phyloP scores from a whole-genome alignment of 2,329 filamentous ascomycete species.

The Neofusicoccum sp. region DNA sequence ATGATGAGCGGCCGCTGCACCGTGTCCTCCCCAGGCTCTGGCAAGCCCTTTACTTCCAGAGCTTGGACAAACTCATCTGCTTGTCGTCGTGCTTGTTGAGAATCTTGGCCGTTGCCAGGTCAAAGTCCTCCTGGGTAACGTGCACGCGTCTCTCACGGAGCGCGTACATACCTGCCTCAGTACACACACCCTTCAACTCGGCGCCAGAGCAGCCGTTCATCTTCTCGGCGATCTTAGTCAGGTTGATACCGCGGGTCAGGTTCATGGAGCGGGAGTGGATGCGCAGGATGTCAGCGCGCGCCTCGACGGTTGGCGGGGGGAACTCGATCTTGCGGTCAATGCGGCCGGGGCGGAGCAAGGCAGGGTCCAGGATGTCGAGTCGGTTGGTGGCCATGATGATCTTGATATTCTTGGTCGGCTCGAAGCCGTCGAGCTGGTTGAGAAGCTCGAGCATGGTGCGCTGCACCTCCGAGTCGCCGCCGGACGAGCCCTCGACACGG shows the following conservation, averaged over 20 bases:
- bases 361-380: conserved; percentile 94
- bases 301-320: conserved; percentile 93
- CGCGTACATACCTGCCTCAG: conserved; percentile 97
- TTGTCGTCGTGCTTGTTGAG: conserved; percentile 99
- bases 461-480: conserved; percentile 96
- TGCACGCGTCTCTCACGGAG: conserved; percentile 93
- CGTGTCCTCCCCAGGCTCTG: background rate
- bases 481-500: conserved; percentile 91
- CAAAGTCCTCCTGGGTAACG: conserved; percentile 98
- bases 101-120: conserved; percentile 97
- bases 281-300: conserved; percentile 93
- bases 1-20: background rate
- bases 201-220: conserved; percentile 99
- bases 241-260: conserved; percentile 92
- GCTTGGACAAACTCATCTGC: conserved; percentile 85
- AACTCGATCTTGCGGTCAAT: conserved; percentile 99
- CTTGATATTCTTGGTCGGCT: conserved; percentile 99
- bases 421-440: conserved; percentile 98
- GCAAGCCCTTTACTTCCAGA: conserved; percentile 67
- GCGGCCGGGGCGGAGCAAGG: conserved; percentile 89
- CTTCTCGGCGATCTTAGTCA: conserved; percentile 98
- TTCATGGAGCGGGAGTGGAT: conserved; percentile 99
- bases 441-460: conserved; percentile 97
- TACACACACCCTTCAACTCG: conserved; percentile 98
- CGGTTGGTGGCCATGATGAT: conserved; percentile 99